Conservation (phyloP, 2,329 filamentous ascomycete genomes). For the Nemania sp. region DNA sequence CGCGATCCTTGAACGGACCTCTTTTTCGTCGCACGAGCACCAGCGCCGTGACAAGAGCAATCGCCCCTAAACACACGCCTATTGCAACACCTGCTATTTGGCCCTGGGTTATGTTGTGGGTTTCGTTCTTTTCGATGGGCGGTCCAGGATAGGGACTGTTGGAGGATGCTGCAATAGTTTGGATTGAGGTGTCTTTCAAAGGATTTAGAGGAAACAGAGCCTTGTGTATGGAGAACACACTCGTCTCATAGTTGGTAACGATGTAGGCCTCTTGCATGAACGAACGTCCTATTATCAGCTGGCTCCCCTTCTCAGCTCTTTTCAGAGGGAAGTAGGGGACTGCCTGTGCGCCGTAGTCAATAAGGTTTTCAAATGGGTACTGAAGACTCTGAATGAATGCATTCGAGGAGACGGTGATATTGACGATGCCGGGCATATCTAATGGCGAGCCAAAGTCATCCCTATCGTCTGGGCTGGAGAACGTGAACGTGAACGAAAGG, state of each 20-base stretch:
- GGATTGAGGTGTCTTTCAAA: conserved; percentile 46
- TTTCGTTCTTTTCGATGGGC: conserved; percentile 23
- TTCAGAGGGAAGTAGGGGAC: conserved; percentile 70
- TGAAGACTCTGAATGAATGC: conserved; percentile 56
- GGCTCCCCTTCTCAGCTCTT: conserved; percentile 55
- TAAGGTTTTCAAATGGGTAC: conserved; percentile 54
- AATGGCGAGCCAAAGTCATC: conserved; percentile 57
- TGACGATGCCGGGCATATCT: conserved; percentile 55
- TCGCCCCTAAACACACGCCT: conserved; percentile 45
- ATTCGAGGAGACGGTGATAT: conserved; percentile 58
- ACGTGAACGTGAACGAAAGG: conserved; percentile 60
- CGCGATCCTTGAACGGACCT: conserved; percentile 28
- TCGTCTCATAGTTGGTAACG: conserved; percentile 60
- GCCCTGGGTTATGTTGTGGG: conserved; percentile 45
- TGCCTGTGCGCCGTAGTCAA: conserved; percentile 50
- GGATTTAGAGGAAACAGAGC: conserved; percentile 56
- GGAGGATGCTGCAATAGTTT: conserved; percentile 48
- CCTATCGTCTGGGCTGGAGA: conserved; percentile 60
- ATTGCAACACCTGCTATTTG: conserved; percentile 54
- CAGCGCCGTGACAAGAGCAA: conserved; percentile 37
- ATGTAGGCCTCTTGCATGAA: conserved; percentile 73
- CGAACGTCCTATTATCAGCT: conserved; percentile 67
- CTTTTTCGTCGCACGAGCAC: conserved; percentile 44
- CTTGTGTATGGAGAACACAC: conserved; percentile 59
- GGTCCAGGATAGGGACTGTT: conserved; percentile 55